Evolutionary conservation across 1,139 yeast species (phyloP).

Genomic region (Kodamaea ohmeri): DNA sequence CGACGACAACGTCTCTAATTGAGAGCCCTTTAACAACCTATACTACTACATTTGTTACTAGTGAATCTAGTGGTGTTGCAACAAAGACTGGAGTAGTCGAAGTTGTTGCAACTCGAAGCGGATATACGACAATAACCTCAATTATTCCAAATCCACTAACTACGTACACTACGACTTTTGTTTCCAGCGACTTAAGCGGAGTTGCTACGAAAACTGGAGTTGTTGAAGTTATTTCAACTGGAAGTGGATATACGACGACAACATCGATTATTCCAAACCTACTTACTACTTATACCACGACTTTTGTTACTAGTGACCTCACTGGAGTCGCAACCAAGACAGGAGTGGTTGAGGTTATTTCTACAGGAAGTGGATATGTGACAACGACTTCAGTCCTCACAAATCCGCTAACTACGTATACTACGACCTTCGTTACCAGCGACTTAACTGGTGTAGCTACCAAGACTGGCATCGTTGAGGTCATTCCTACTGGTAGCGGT

Average conservation of each 20-base stretch:
- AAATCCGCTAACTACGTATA: too few species aligned
- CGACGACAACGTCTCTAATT: slow-evolving; percentile 8
- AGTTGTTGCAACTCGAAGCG: slow-evolving; percentile 12
- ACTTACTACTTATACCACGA: slow-evolving; percentile 1
- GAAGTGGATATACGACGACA: not conserved
- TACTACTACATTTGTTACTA: slow-evolving; percentile 6
- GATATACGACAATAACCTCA: not conserved
- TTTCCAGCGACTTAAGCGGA: not conserved
- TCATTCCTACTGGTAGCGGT: slow-evolving; percentile 3
- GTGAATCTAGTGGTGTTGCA: not conserved
- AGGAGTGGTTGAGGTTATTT: not conserved
- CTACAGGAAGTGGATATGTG: slow-evolving; percentile 16
- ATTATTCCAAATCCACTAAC: not conserved
- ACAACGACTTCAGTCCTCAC: slow-evolving; percentile 15
- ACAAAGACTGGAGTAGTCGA: slow-evolving; percentile 15
- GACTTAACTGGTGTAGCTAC: slow-evolving; percentile 15
- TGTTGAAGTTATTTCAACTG: not conserved
- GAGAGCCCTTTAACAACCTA: slow-evolving; percentile 10
- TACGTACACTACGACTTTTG: not conserved
- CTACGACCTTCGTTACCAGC: too few species aligned
- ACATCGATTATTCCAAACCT: slow-evolving; percentile 1
- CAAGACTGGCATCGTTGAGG: slow-evolving; percentile 6
- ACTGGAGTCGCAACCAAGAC: not conserved
- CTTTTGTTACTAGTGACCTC: not conserved
- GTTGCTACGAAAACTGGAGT: not conserved